Base-by-base conservation (phyloP, 2,329 filamentous ascomycete genomes). In the Pyricularia sp. region DNA sequence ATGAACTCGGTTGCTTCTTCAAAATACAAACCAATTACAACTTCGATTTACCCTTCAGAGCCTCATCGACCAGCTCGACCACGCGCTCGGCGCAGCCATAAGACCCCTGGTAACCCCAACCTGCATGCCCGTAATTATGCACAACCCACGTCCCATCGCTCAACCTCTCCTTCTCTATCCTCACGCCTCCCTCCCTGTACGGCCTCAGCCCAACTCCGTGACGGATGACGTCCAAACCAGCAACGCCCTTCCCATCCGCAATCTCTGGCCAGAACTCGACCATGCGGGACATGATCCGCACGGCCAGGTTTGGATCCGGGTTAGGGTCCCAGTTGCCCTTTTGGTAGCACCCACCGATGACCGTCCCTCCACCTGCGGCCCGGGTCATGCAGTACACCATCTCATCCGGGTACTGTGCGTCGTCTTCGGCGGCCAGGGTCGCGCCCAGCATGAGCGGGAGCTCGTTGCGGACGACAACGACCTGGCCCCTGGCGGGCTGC, bases 271-370 rank as follows among this genome's bases (percentile, higher is more conserved):
- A 86, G 33, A 88, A 77, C 36, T 86, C 85, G 6, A 92, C 82
- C 26, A 85, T 84, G n/a, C 93, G 86, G 79, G 89, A 88, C 92
- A 97, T 95, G 76, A 97, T 97, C 14, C 93, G 85, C 68, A 85
- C 79, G 0, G 93, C 92, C n/a, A 93, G 83, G 75, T 92, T 92
- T 0, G 90, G 89, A 74, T 97, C 93, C 0, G 90, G 88, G 72
- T 90, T 85, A 55, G 88, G 85, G 73, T 95, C 91, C 92, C 92
- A 97, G 74, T 89, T 90, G 31, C 88, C 85, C 73, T 90, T 87
- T 77, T 93, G 89, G 74, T 96, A 92, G 65, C 90, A 94, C 2
- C 94, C 94, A n/a, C 93, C 94, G 2, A 97, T 81, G 61, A 97
- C 84, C 0, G 92, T 95, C 12, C 94, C 94, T 25, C 93, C 94